These are phyloP conservation scores for Ceratocystis papillata DNA, from an alignment of 2,329 filamentous ascomycete genomes.

Conservation along the genomic window DNA sequence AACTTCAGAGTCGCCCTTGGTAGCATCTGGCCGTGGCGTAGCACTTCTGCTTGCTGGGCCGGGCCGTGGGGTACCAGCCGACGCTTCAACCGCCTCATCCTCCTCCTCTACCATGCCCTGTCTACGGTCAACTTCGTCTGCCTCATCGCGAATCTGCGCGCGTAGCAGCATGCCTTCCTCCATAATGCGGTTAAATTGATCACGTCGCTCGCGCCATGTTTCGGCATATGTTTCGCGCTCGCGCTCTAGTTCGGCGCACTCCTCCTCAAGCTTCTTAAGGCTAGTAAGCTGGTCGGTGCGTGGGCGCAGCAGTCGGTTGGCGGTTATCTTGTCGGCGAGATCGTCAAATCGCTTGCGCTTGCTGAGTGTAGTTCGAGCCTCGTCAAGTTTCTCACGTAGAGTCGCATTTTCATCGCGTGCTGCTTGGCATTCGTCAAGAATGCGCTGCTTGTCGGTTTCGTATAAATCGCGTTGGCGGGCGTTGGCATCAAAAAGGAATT, in stretches of 20 bases:
- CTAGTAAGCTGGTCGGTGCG: slow-evolving; percentile 73
- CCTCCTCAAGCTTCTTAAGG: slow-evolving; percentile 70
- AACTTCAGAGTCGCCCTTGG: slow-evolving; percentile 32
- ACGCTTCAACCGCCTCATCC: slow-evolving; percentile 46
- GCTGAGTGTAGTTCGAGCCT: slow-evolving; percentile 61
- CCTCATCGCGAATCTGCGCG: slow-evolving; percentile 81
- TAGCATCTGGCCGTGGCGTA: slow-evolving; percentile 16
- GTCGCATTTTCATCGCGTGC: slow-evolving; percentile 65
- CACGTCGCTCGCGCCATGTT: slow-evolving; percentile 74
- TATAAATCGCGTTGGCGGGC: slow-evolving; percentile 74
- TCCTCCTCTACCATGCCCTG: slow-evolving; percentile 67
- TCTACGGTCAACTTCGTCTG: slow-evolving; percentile 80
- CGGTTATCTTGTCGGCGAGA: slow-evolving; percentile 75
- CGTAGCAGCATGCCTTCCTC: slow-evolving; percentile 82
- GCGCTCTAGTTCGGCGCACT: slow-evolving; percentile 76
- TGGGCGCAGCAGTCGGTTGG: slow-evolving; percentile 65
- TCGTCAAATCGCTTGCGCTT: slow-evolving; percentile 80
- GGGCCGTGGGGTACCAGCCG: slow-evolving; percentile 41
- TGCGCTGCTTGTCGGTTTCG: slow-evolving; percentile 65
- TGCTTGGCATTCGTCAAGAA: slow-evolving; percentile 63
- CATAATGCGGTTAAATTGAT: slow-evolving; percentile 80
- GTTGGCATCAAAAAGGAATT: slow-evolving; percentile 77
- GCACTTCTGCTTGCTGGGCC: slow-evolving; percentile 36
- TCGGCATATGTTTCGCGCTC: slow-evolving; percentile 71
- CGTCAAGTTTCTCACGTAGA: slow-evolving; percentile 64